phyloP scores from a whole-genome alignment of 1,284 basidiomycete genomes.

The Boletus subluridellus region DNA sequence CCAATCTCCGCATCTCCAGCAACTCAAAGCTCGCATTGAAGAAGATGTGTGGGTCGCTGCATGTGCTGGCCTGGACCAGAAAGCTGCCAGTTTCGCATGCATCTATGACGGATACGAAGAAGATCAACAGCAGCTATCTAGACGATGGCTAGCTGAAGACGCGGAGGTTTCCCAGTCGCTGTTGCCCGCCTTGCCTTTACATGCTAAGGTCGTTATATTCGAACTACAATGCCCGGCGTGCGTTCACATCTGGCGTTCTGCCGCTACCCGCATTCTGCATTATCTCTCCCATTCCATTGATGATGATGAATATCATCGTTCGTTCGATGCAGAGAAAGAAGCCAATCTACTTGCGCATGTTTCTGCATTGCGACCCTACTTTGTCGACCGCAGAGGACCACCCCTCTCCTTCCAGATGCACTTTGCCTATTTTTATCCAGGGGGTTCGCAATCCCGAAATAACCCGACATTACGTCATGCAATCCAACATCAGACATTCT shows the following conservation, averaged over 20 bases:
- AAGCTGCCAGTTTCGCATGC: no score
- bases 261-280: no score
- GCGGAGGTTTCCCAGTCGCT: not conserved
- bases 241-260: no score
- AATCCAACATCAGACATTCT: not conserved
- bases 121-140: not conserved
- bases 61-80: not conserved
- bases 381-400: not conserved
- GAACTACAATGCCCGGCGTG: conserved; percentile 4
- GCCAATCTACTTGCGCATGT: not conserved
- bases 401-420: not conserved
- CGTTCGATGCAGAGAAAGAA: not conserved
- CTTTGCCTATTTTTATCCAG: not conserved
- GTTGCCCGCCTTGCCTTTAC: not conserved
- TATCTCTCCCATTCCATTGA: no score
- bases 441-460: not conserved
- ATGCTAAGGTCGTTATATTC: conserved; percentile 2
- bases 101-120: not conserved
- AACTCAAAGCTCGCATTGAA: not conserved
- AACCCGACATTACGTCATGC: not conserved
- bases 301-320: no score
- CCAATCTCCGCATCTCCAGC: no score
- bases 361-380: not conserved
- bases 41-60: not conserved
- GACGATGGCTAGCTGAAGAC: no score